phyloP scores from a whole-genome alignment of 2,329 filamentous ascomycete species.

The Neonectria neomacrospora region DNA sequence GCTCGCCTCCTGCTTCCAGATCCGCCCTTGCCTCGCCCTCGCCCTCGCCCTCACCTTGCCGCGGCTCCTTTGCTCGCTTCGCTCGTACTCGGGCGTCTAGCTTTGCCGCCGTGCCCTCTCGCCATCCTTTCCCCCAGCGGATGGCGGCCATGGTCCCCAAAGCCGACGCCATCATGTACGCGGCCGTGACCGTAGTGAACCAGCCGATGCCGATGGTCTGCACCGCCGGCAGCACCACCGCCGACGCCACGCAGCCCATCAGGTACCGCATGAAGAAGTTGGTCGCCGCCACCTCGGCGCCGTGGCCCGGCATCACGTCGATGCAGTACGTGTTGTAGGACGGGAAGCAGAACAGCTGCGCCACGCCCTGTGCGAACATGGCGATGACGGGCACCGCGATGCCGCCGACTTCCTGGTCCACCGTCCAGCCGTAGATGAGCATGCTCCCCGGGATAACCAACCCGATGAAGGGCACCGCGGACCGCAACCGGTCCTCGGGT shows the following conservation, averaged over 20 bases:
- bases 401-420: constrained; percentile 62
- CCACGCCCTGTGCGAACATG: constrained; percentile 80
- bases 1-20: constrained; percentile 1
- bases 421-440: constrained; percentile 68
- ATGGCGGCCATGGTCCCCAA: constrained; percentile 52
- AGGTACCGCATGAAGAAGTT: constrained; percentile 84
- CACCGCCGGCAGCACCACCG: constrained; percentile 78
- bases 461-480: constrained; percentile 66
- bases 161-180: constrained; percentile 52
- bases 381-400: constrained; percentile 73
- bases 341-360: constrained; percentile 80
- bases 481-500: constrained; percentile 75
- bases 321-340: constrained; percentile 83
- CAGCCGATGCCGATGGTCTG: constrained; percentile 81
- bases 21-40: constrained; percentile 10
- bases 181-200: constrained; percentile 74
- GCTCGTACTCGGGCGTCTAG: constrained; percentile 21
- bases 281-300: constrained; percentile 79
- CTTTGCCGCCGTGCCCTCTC: constrained; percentile 49
- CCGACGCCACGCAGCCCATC: constrained; percentile 77
- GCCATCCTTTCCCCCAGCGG: constrained; percentile 54
- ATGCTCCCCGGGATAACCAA: constrained; percentile 70
- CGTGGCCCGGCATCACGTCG: constrained; percentile 77
- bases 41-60: not conserved
- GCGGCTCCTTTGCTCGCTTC: constrained; percentile 16